Conservation (phyloP, 139 green algal genomes). For the Tetraselmis striata region DNA sequence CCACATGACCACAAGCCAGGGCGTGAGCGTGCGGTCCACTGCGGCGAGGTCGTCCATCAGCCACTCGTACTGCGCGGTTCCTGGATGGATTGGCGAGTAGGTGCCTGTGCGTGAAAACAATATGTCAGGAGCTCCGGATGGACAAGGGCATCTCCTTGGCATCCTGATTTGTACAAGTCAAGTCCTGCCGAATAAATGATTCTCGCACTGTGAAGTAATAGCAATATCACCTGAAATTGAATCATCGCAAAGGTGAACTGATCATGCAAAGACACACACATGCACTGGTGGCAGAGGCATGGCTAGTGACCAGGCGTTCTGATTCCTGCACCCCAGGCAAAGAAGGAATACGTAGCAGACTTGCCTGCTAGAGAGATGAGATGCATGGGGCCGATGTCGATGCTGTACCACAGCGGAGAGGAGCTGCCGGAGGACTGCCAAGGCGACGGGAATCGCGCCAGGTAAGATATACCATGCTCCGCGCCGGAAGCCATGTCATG, state of each 20-base stretch:
- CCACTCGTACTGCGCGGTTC: slow-evolving; percentile 22
- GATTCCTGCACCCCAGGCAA: no score
- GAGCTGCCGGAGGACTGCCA: slow-evolving; percentile 5
- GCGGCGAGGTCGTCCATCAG: slow-evolving; percentile 14
- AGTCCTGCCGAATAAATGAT: no score
- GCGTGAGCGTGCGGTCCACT: slow-evolving; percentile 18
- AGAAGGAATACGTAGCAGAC: no score
- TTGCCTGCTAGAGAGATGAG: slow-evolving; percentile 6
- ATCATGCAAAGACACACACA: no score
- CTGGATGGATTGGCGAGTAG: not conserved
- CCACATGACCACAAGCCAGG: slow-evolving; percentile 26
- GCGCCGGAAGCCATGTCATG: not conserved
- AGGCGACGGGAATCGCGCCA: not conserved
- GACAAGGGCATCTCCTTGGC: no score
- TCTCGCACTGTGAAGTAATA: no score
- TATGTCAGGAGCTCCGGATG: no score
- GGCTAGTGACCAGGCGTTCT: no score
- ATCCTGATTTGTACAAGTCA: no score
- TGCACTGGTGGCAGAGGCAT: no score
- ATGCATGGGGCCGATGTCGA: slow-evolving; percentile 19
- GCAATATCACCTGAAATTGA: no score
- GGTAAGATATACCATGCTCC: not conserved
- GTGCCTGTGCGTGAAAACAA: not conserved
- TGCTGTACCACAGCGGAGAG: slow-evolving; percentile 14
- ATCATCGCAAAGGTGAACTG: no score